These are phyloP conservation scores for Zymoseptoria ardabiliae DNA, from an alignment of 2,329 filamentous ascomycete species.

Conservation along the genomic window DNA sequence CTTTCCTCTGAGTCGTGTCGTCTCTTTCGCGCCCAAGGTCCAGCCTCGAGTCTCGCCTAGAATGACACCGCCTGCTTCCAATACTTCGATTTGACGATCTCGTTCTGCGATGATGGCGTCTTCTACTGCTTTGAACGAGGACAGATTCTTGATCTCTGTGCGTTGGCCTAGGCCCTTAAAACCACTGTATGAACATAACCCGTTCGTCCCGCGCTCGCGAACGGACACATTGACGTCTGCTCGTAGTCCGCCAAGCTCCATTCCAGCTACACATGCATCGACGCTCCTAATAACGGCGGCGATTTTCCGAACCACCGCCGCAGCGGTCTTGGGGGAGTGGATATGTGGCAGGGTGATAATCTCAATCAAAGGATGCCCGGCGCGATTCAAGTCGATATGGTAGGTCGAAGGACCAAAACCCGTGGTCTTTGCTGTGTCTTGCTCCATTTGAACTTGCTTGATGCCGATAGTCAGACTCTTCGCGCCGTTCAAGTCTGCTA, in stretches of 20 bases:
- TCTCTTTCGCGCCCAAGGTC: slow-evolving; percentile 77
- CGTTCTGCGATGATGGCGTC: slow-evolving; percentile 89
- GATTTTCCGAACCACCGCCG: slow-evolving; percentile 81
- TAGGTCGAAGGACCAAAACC: slow-evolving; percentile 65
- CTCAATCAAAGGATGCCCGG: slow-evolving; percentile 84
- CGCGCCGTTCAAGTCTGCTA: slow-evolving; percentile 60
- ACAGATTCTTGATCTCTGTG: slow-evolving; percentile 96
- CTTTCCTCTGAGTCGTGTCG: slow-evolving; percentile 75
- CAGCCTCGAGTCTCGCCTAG: slow-evolving; percentile 88
- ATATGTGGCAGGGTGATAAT: slow-evolving; percentile 90
- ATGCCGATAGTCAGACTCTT: slow-evolving; percentile 69
- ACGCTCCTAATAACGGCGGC: slow-evolving; percentile 72
- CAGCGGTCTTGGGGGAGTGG: slow-evolving; percentile 78
- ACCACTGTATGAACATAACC: slow-evolving; percentile 45
- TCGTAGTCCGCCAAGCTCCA: slow-evolving; percentile 85
- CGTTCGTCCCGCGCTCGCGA: slow-evolving; percentile 42
- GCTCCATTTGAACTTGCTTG: slow-evolving; percentile 92
- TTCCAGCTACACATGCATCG: slow-evolving; percentile 79
- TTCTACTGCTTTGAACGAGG: slow-evolving; percentile 89
- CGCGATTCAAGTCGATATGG: slow-evolving; percentile 88
- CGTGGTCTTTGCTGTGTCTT: slow-evolving; percentile 92
- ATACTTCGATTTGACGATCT: slow-evolving; percentile 73
- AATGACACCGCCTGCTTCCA: slow-evolving; percentile 67
- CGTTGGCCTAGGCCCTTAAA: slow-evolving; percentile 66
- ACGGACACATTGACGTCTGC: slow-evolving; percentile 96